These are phyloP conservation scores for Aspergillus phoenicis DNA, from an alignment of 2,329 filamentous ascomycete species.

Conservation along the genomic window DNA sequence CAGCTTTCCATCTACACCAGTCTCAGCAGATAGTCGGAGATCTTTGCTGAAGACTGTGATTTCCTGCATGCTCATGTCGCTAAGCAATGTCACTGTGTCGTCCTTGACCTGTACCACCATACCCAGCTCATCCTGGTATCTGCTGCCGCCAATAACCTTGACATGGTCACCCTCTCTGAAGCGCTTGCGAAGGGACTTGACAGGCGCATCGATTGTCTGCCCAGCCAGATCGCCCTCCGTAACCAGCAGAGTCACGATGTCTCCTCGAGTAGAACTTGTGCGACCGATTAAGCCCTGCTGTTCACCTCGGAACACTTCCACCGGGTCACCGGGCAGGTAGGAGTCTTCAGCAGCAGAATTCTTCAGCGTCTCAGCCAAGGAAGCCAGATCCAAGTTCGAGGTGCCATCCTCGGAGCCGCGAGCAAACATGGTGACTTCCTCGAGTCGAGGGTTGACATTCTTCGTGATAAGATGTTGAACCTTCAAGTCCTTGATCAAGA, in stretches of 20 bases:
- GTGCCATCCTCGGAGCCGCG: conserved; percentile 87
- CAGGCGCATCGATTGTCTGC: conserved; percentile 87
- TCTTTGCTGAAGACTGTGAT: conserved; percentile 99
- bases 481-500: conserved; percentile 90
- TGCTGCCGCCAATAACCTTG: conserved; percentile 95
- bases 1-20: conserved; percentile 77
- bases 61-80: conserved; percentile 88
- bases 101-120: conserved; percentile 94
- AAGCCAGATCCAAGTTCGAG: conserved; percentile 88
- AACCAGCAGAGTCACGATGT: conserved; percentile 88
- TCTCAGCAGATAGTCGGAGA: conserved; percentile 87
- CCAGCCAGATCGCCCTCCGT: conserved; percentile 79
- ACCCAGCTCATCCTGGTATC: conserved; percentile 91
- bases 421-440: conserved; percentile 94
- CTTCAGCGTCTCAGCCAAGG: conserved; percentile 86
- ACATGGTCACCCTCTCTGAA: conserved; percentile 96
- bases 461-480: conserved; percentile 82
- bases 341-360: conserved; percentile 77
- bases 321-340: conserved; percentile 91
- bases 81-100: conserved; percentile 88
- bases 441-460: conserved; percentile 87
- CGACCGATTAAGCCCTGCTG: conserved; percentile 88
- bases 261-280: conserved; percentile 80
- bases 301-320: conserved; percentile 94
- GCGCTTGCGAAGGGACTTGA: conserved; percentile 86